Base-by-base conservation (phyloP, 169 alveolate genomes). In the Perkinsus marinus region DNA sequence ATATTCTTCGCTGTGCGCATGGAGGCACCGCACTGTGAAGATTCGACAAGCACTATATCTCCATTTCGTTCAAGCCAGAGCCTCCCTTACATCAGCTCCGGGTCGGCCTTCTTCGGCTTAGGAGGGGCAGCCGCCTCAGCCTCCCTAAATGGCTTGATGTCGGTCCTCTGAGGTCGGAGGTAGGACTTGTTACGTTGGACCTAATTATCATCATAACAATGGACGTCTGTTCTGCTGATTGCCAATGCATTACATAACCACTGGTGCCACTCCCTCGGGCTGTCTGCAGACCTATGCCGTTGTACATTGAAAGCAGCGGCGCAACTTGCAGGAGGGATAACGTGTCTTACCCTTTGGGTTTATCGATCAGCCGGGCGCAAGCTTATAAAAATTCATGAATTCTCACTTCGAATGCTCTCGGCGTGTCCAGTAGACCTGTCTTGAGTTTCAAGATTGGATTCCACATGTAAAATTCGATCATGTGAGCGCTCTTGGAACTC, bases 221-320 rank as follows among this genome's bases (percentile, higher is more conserved):
- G n/a, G n/a, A n/a, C n/a, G n/a, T n/a, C n/a, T n/a, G n/a, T n/a
- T n/a, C n/a, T n/a, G n/a, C n/a, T n/a, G n/a, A n/a, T n/a, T n/a
- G n/a, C n/a, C 46, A 41, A 10, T 41, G 46, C 22, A 57, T 57
- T 57, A 96, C 95, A 89, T 95, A 96, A 6, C 98, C 98, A 90
- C 95, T 94, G 39, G 98, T 96, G 3, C 98, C 98, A 37, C 96
- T 92, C 17, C 98, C 98, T 92, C 96, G 91, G 16, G 97, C 95
- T 34, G 98, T 95, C 79, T 92, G 90, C 19, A 96, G 90, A 39
- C 98, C 98, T 39, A 96, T 95, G 38, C 96, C 96, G 91, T 95
- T 95, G 91, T 94, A 95, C 98, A 96, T 96, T 92, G 92, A 68
- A 90, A 90, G 37, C n/a, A n/a, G n/a, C 68, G 37, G 37, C 79